phyloP scores from a whole-genome alignment of 2,329 filamentous ascomycete species.

The Alternaria incomplexa region DNA sequence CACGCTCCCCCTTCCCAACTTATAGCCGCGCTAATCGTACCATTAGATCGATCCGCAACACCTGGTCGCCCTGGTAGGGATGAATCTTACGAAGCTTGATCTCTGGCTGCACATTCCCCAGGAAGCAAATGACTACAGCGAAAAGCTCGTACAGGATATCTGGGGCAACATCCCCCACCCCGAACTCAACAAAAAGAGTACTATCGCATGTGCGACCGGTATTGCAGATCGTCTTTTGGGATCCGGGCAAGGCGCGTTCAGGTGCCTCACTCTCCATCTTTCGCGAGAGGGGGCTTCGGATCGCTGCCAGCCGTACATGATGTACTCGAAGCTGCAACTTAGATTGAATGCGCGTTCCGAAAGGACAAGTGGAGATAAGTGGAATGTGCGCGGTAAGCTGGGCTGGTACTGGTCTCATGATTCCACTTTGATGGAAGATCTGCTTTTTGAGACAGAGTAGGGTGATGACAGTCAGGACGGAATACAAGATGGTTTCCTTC shows the following conservation, averaged over 20 bases:
- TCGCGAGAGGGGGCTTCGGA: background rate
- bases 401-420: background rate
- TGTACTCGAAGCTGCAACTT: background rate
- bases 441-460: background rate
- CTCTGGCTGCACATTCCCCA: background rate
- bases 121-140: background rate
- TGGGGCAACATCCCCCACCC: background rate
- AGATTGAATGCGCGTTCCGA: background rate
- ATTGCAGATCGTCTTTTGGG: background rate
- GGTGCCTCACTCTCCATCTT: background rate
- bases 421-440: background rate
- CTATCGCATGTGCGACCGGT: background rate
- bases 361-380: background rate
- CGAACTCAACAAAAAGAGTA: background rate
- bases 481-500: rapidly evolving
- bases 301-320: background rate
- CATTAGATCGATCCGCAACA: background rate
- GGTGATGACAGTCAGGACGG: background rate
- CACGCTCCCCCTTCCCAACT: background rate
- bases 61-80: background rate
- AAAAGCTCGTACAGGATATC: background rate
- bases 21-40: background rate
- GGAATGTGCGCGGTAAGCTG: background rate
- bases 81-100: background rate
- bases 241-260: background rate